Conservation (phyloP, 2,329 filamentous ascomycete genomes). For the Sodiomyces alkalinus region DNA sequence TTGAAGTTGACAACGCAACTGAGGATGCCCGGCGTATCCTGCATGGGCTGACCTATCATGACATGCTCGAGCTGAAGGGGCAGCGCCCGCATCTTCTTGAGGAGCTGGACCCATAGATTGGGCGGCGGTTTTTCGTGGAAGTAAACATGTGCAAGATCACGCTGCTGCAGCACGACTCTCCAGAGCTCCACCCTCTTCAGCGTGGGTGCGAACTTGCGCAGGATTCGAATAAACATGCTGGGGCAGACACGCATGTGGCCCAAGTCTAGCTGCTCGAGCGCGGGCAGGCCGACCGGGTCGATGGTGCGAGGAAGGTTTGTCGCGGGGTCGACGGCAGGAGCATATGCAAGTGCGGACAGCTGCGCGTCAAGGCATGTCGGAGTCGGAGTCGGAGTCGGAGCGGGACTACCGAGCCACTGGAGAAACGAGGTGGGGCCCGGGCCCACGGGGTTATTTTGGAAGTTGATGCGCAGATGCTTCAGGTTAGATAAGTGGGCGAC, state of each 20-base stretch:
- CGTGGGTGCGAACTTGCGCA: conserved; percentile 25
- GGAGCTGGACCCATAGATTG: conserved; percentile 24
- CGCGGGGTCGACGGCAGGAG: background rate
- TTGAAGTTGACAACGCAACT: background rate
- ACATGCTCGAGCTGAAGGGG: conserved; percentile 19
- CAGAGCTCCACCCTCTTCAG: conserved; percentile 30
- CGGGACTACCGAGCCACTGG: conserved; percentile 19
- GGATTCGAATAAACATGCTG: conserved; percentile 16
- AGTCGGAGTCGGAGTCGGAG: too few relatives aligned
- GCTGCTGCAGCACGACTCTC: conserved; percentile 20
- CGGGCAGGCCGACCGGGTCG: conserved; percentile 14
- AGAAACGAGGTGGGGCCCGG: conserved; percentile 20
- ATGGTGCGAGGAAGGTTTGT: conserved; percentile 3
- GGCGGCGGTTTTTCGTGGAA: conserved; percentile 1
- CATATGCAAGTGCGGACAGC: too few relatives aligned
- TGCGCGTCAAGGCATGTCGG: too few relatives aligned
- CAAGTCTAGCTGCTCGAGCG: conserved; percentile 26
- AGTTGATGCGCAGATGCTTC: conserved; percentile 38
- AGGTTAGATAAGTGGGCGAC: conserved; percentile 25
- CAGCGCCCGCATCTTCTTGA: conserved; percentile 17
- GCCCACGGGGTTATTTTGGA: conserved; percentile 11
- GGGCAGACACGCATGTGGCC: conserved; percentile 19
- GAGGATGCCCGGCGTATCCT: conserved; percentile 4
- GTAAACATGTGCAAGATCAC: too few relatives aligned
- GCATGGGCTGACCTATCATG: conserved; percentile 14